Base-by-base conservation (phyloP, 1,284 basidiomycete genomes). In the Cerrena zonata region DNA sequence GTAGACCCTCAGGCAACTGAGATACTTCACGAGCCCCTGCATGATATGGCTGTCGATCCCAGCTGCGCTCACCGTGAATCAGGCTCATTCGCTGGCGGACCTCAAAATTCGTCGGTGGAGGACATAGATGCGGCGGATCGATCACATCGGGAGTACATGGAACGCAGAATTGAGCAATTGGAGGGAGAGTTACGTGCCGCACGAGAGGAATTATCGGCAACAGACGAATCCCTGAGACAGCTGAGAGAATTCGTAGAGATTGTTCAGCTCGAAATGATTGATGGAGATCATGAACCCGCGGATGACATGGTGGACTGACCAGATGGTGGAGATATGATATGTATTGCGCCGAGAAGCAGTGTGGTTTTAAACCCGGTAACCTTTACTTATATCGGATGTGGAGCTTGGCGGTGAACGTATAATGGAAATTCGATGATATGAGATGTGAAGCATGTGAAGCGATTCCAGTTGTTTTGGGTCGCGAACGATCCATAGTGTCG, bases 151-250 rank as follows among this genome's bases (percentile, higher is more conserved):
- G 46, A 37, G 23, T 4, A 22, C 13, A 5, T 22, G 10, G 39
- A 40, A 22, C 13, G 18, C 7, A 40, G 61, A 40, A 34, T 66
- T 25, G 56, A 58, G 18, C 40, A 47, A 7, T 53, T 65, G n/a
- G 58, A 60, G 48, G 56, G 48, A 21, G 62, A 64, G 25, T 53
- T 68, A 13, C 44, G 38, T 22, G 40, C 48, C 18, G 59, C 60
- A 27, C 52, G 55, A n/a, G 26, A 49, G 25, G 55, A 56, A 23
- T 49, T 65, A 13, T 52, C 54, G 19, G 55, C 55, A 7, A 54
- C 54, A 26, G 59, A 66, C 40, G 55, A 50, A 30, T 58, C 50
- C 48, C 52, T 65, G 26, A 48, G 51, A 3, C 55, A 61, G 36
- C 50, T 69, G 7, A 56, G 59, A 22, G 47, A 23, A 21, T 36